Conservation (phyloP, 345 rosid species). For the Eucalyptus cloeziana region DNA sequence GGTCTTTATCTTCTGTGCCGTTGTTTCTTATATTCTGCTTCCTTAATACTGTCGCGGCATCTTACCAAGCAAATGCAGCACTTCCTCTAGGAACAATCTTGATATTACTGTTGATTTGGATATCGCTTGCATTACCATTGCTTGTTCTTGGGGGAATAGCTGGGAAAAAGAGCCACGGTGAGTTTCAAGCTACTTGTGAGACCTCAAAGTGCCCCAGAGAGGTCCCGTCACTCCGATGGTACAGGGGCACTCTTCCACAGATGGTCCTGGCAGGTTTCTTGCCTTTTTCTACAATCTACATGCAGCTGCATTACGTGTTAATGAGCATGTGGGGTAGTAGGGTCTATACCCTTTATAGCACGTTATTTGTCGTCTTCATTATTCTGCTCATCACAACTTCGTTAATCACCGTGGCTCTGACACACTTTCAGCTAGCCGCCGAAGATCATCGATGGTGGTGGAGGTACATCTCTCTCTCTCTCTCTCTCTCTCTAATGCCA, state of each 20-base stretch:
- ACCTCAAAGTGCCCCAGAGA: slow-evolving; percentile 82
- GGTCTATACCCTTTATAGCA: background rate
- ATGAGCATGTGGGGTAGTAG: background rate
- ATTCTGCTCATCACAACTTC: slow-evolving; percentile 52
- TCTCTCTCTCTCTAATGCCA: background rate
- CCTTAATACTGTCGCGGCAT: slow-evolving; percentile 65
- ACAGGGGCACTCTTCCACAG: slow-evolving; percentile 69
- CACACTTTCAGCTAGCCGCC: slow-evolving; percentile 91
- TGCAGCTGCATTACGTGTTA: background rate
- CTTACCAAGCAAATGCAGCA: slow-evolving; percentile 71
- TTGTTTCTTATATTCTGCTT: slow-evolving; percentile 72
- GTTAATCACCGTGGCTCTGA: slow-evolving; percentile 71
- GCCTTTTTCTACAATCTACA: background rate
- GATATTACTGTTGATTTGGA: slow-evolving; percentile 69
- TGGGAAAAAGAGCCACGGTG: slow-evolving; percentile 64
- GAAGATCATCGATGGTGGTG: slow-evolving; percentile 95
- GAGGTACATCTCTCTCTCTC: slow-evolving; percentile 35
- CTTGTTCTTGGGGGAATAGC: slow-evolving; percentile 88
- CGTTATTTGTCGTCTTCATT: background rate
- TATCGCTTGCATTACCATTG: slow-evolving; percentile 61
- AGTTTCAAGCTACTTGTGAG: slow-evolving; percentile 78
- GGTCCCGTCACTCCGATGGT: slow-evolving; percentile 78
- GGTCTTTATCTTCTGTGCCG: slow-evolving; percentile 76
- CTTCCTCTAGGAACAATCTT: slow-evolving; percentile 75
- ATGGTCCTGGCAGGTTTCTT: slow-evolving; percentile 30